Evolutionary conservation across 2,329 filamentous ascomycete genomes (phyloP).

Genomic region (Colletotrichum spaethianum): DNA sequence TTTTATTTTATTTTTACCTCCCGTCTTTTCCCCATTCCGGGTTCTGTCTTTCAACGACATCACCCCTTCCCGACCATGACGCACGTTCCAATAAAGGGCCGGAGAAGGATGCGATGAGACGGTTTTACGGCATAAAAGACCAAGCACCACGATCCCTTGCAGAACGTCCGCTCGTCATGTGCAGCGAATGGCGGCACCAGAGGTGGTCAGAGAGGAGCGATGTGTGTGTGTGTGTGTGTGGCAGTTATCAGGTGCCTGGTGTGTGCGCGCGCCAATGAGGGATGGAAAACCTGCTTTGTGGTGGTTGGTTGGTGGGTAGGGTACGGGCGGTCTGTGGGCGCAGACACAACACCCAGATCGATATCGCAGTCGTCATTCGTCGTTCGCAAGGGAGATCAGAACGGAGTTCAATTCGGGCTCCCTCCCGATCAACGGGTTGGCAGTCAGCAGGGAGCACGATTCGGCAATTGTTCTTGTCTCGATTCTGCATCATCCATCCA

Average conservation of each 20-base stretch:
- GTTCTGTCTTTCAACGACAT: conserved; percentile 1
- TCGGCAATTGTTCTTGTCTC: background rate
- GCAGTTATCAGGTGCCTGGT: background rate
- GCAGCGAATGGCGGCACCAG: background rate
- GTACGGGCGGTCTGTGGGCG: background rate
- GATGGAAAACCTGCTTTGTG: background rate
- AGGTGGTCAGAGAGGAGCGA: background rate
- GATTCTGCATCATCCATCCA: background rate
- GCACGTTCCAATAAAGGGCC: conserved; percentile 3
- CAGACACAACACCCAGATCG: background rate
- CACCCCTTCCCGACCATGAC: background rate
- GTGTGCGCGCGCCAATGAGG: background rate
- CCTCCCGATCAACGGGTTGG: background rate
- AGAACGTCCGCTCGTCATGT: background rate
- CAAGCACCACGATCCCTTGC: background rate
- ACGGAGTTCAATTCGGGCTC: background rate
- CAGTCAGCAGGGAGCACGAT: background rate
- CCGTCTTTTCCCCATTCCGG: background rate
- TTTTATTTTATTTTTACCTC: background rate
- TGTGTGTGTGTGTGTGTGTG: too few species aligned
- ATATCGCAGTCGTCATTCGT: background rate
- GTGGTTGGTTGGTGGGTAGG: background rate
- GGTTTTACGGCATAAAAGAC: background rate
- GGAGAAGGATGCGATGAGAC: background rate
- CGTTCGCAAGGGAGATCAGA: background rate